phyloP scores from a whole-genome alignment of 148 eudicot genomes.

The Amaranthus hypochondriacus region DNA sequence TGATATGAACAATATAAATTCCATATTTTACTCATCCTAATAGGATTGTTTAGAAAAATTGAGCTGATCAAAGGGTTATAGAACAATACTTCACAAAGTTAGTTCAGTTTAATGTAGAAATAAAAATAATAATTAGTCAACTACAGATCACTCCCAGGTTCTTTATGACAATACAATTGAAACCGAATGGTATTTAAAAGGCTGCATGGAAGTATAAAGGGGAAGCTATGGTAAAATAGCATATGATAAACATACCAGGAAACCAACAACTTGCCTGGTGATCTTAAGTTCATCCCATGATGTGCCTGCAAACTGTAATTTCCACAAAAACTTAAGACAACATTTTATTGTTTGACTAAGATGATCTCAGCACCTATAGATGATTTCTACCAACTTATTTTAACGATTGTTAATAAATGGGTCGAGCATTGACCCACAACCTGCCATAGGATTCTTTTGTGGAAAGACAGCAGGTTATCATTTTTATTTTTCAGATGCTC shows the following conservation, averaged over 20 bases:
- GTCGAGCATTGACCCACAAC: background rate
- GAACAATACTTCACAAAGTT: background rate
- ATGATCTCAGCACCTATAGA: background rate
- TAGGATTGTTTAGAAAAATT: too few relatives aligned
- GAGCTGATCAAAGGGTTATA: too few relatives aligned
- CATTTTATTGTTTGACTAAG: background rate
- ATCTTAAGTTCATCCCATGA: constrained; percentile 88
- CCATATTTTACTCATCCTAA: too few relatives aligned
- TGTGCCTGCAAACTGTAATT: constrained; percentile 63
- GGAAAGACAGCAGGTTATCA: too few relatives aligned
- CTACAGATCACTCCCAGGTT: background rate
- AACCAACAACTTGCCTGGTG: constrained; percentile 71
- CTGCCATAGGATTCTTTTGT: background rate
- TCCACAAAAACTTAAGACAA: constrained; percentile 14
- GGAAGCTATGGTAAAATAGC: background rate
- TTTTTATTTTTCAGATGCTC: background rate
- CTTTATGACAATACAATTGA: background rate
- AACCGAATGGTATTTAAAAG: background rate
- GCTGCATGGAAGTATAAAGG: background rate
- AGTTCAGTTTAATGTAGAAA: background rate
- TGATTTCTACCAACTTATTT: constrained; percentile 3
- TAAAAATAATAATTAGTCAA: background rate
- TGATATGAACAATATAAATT: too few relatives aligned
- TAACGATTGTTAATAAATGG: background rate
- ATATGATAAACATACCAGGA: constrained; percentile 56